A percentile compares a stretch with the other conserved stretches of the same genome.
Evolutionary conservation across 2,329 filamentous ascomycete species (phyloP).

Genomic region (Metarhizium anisopliae): DNA sequence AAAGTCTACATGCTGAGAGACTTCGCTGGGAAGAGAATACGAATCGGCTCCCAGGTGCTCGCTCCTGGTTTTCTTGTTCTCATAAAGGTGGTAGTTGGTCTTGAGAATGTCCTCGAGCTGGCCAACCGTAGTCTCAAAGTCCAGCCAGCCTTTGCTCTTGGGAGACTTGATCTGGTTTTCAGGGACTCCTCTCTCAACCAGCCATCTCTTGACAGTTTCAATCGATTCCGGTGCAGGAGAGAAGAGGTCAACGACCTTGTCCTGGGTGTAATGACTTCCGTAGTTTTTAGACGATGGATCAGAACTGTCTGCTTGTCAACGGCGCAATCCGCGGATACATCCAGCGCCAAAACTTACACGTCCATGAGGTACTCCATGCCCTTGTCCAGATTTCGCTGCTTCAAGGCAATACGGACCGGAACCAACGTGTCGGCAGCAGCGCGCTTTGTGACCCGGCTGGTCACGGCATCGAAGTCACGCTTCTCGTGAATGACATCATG

Average conservation of each 20-base stretch:
- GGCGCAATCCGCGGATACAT: too few relatives aligned
- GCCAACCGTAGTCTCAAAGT: conserved; percentile 43
- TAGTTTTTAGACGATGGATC: conserved; percentile 35
- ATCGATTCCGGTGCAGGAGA: conserved; percentile 34
- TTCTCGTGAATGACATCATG: conserved; percentile 24
- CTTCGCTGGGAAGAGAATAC: conserved; percentile 29
- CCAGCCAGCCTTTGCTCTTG: conserved; percentile 41
- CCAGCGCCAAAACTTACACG: not conserved
- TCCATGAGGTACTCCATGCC: conserved; percentile 27
- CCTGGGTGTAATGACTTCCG: conserved; percentile 36
- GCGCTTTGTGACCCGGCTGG: conserved; percentile 15
- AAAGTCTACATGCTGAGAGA: conserved; percentile 29
- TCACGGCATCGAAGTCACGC: conserved; percentile 10
- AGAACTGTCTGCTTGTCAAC: conserved; percentile 12
- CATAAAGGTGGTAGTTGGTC: conserved; percentile 42
- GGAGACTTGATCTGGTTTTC: conserved; percentile 37
- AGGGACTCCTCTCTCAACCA: conserved; percentile 40
- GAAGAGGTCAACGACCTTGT: conserved; percentile 34
- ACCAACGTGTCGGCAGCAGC: conserved; percentile 14
- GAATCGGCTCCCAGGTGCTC: conserved; percentile 30
- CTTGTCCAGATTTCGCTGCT: conserved; percentile 35
- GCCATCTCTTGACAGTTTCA: conserved; percentile 41
- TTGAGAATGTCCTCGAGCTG: conserved; percentile 45
- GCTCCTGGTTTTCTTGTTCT: conserved; percentile 24
- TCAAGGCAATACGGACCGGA: conserved; percentile 33